Evolutionary conservation across 345 rosid species (phyloP).

Genomic region (Eutrema yunnanense): DNA sequence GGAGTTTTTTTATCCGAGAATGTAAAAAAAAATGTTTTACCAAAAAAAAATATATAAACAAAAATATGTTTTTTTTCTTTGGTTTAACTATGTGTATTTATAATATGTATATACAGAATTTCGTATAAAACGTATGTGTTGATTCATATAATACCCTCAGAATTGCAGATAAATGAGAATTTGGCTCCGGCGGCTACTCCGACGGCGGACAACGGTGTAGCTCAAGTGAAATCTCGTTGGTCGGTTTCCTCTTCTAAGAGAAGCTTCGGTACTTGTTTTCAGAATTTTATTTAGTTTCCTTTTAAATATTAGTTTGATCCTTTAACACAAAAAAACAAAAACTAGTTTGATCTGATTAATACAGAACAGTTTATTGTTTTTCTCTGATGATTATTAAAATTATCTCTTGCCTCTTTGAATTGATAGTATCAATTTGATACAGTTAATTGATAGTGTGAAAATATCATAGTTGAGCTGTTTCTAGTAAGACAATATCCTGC

Average conservation of each 20-base stretch:
- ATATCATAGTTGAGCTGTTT: background rate
- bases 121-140: background rate
- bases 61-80: no score
- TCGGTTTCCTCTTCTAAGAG: slow-evolving; percentile 23
- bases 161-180: slow-evolving; percentile 13
- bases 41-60: no score
- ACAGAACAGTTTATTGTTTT: background rate
- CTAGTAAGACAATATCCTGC: background rate
- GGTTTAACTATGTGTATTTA: background rate
- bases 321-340: no score
- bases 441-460: background rate
- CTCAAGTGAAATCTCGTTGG: slow-evolving; percentile 10
- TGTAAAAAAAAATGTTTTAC: no score
- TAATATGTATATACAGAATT: background rate
- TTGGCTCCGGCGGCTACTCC: background rate
- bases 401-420: background rate
- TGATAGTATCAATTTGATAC: background rate
- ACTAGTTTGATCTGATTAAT: background rate
- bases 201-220: background rate
- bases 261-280: slow-evolving; percentile 19
- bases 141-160: background rate
- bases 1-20: no score
- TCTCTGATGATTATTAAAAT: no score
- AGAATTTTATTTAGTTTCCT: background rate
- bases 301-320: background rate